Percentiles rank a stretch among this genome's conserved stretches.
phyloP scores from a whole-genome alignment of 164 flowering plant genomes.

The Stephania yunnanensis region DNA sequence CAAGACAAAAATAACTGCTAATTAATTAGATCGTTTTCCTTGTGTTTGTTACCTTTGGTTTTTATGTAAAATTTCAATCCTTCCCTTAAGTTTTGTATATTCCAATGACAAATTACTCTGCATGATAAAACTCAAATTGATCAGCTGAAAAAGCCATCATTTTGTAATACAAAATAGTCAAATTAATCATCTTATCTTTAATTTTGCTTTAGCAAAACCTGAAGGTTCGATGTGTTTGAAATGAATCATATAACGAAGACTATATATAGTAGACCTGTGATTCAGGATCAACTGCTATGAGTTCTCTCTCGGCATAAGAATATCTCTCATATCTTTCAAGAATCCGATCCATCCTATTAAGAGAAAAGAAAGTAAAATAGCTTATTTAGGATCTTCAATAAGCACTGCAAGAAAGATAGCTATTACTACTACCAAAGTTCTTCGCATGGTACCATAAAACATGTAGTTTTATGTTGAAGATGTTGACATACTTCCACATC shows the following conservation, averaged over 20 bases:
- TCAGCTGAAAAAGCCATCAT: background rate
- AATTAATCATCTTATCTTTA: background rate
- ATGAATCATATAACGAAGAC: background rate
- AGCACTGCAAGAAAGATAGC: no score
- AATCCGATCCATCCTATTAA: slow-evolving; percentile 58
- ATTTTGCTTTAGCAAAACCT: background rate
- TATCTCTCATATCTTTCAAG: slow-evolving; percentile 58
- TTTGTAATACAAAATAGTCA: background rate
- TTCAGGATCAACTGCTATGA: slow-evolving; percentile 22
- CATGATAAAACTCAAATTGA: background rate
- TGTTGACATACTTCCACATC: no score
- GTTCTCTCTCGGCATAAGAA: slow-evolving; percentile 31
- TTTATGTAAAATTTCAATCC: slow-evolving; percentile 51
- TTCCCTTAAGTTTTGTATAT: slow-evolving; percentile 47
- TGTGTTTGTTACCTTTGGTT: slow-evolving; percentile 44
- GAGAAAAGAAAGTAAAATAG: background rate
- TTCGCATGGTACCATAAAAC: no score
- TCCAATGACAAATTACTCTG: slow-evolving; percentile 50
- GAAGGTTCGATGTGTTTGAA: background rate
- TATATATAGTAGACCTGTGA: slow-evolving; percentile 25
- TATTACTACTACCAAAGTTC: no score
- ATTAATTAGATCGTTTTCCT: no score
- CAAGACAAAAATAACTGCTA: background rate
- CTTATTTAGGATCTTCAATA: no score
- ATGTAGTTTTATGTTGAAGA: no score